Base-by-base conservation (phyloP, 1,284 basidiomycete species). In the Moesziomyces antarcticus region DNA sequence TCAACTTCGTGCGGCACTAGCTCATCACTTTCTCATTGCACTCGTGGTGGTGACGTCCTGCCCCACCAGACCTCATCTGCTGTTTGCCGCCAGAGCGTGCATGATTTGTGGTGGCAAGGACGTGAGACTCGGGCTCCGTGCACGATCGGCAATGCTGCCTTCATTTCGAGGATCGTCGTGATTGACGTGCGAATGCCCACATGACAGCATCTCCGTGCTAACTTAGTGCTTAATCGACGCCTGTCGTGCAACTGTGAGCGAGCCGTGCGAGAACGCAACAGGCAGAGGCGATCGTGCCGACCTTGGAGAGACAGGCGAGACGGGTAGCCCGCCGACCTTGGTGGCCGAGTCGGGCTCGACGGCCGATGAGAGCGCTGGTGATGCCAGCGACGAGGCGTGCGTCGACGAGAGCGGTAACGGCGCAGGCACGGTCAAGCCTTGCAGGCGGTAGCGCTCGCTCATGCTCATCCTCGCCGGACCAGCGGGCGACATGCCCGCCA, bases 381-480 rank as follows among this genome's bases (percentile, higher is more conserved):
- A 70, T n/a, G 61, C 21, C 3, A 65, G 46, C 49, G 56, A 56
- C 9, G 49, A 40, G 10, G 35, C 35, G 18, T 40, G 35, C 20
- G 49, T 41, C 16, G 50, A 57, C 21, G 67, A 70, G 27, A 70
- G 47, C 22, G 67, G 52, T 46, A 70, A 47, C 9, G 67, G 61
- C 9, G 57, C 56, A 20, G 67, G 67, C 45, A 70, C 67, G 1
- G 61, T 70, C 42, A 70, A 22, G 5, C 67, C 67, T 25, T 61
- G 60, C 46, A 59, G 24, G 42, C 56, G 52, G 30, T 66, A 67
- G n/a, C 63, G 58, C 43, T 66, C 69, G 63, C 69, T 63, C 59
- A 72, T 63, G 56, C 69, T 72, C 63, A 72, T 65, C 37, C 68
- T 53, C 14, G 20, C 44, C 3, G 50, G 46, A 21, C 58, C 58